phyloP scores from a whole-genome alignment of 2,329 filamentous ascomycete species.

The Aureobasidium pullulans region DNA sequence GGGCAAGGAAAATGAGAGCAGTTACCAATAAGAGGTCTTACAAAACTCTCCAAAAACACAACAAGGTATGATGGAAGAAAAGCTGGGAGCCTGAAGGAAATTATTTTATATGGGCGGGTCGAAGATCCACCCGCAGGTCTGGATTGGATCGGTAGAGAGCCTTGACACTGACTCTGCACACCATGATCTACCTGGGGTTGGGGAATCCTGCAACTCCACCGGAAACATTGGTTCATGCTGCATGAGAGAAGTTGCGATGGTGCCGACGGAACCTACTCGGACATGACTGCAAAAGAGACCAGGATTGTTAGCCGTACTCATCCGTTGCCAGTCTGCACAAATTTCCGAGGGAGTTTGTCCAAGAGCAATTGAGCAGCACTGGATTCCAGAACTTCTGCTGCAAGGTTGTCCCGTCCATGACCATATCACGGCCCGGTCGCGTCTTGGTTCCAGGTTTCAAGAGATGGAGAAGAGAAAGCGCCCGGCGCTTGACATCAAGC shows the following conservation, averaged over 20 bases:
- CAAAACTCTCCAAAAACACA: not conserved
- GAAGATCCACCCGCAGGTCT: slow-evolving; percentile 6
- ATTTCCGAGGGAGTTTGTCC: not conserved
- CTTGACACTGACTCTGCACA: not conserved
- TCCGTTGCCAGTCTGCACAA: not conserved
- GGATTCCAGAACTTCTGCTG: not conserved
- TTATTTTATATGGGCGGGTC: slow-evolving; percentile 7
- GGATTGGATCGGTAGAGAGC: slow-evolving; percentile 1
- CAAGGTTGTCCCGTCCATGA: not conserved
- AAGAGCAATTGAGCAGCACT: not conserved
- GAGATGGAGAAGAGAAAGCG: not conserved
- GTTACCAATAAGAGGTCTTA: not conserved
- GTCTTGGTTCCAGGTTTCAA: not conserved
- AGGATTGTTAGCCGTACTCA: not conserved
- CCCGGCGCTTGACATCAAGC: not conserved
- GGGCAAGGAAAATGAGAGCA: not conserved
- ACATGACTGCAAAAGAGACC: not conserved
- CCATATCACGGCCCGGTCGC: not conserved
- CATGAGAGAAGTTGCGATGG: not conserved
- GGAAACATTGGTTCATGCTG: not conserved
- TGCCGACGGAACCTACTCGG: not conserved
- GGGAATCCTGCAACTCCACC: not conserved
- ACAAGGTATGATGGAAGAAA: not conserved
- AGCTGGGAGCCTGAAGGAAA: slow-evolving; percentile 4
- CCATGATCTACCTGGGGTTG: not conserved